phyloP scores from a whole-genome alignment of 2,329 filamentous ascomycete species.

The Zymoseptoria ardabiliae region DNA sequence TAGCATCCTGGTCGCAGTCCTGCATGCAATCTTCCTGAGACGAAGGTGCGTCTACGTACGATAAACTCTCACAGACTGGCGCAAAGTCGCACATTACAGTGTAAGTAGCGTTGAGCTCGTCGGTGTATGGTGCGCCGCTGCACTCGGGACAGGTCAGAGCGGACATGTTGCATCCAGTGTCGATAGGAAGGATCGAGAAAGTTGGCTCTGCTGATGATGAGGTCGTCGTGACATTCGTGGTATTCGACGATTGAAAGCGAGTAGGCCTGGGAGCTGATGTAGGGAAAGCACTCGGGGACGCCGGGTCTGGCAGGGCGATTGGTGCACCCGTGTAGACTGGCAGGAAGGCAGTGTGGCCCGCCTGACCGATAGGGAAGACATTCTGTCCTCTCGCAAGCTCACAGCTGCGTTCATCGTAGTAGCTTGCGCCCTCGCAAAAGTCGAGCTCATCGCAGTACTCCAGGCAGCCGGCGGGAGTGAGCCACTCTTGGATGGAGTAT shows the following conservation, averaged over 20 bases:
- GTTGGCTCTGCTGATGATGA: conserved; percentile 6
- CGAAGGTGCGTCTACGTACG: conserved; percentile 8
- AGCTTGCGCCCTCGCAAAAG: conserved; percentile 20
- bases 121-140: conserved; percentile 13
- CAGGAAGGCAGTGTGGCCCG: conserved; percentile 22
- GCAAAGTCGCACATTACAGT: conserved; percentile 17
- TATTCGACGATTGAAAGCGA: background rate
- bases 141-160: conserved; percentile 21
- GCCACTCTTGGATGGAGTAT: conserved; percentile 17
- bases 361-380: conserved; percentile 8
- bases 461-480: conserved; percentile 15
- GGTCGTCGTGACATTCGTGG: conserved; percentile 3
- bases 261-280: background rate
- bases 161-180: conserved; percentile 10
- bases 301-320: background rate
- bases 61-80: conserved; percentile 16
- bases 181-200: conserved; percentile 13
- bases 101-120: conserved; percentile 21
- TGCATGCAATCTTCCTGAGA: conserved; percentile 18
- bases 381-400: conserved; percentile 18
- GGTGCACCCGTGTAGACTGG: conserved; percentile 11
- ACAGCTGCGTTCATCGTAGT: conserved; percentile 18
- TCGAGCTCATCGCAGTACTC: conserved; percentile 16
- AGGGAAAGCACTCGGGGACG: conserved; percentile 1
- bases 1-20: conserved; percentile 19